Evolutionary conservation across 768 basidiomycete species (phyloP), one percentile per base, ranked within the genome.

Genomic region (Roridomyces roridus): DNA sequence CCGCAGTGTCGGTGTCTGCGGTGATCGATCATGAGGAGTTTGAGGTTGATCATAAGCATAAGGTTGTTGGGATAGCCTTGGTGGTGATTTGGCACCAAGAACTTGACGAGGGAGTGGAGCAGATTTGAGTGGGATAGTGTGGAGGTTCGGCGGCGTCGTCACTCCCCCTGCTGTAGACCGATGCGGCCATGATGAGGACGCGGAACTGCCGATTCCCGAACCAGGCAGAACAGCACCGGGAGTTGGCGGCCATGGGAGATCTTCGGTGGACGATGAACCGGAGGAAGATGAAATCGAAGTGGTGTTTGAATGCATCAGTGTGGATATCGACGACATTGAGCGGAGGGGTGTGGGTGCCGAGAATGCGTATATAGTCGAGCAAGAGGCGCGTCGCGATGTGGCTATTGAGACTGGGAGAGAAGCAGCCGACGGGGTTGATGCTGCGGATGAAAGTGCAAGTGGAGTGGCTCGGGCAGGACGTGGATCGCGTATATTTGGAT

Each of bases 161-260:
- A 24, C n/a, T 23, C 23, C 29, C 9, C 47, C 37, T 12, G 42
- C n/a, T n/a, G n/a, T n/a, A n/a, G n/a, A 15, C 14, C 52, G 46
- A 24, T 55, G 52, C n/a, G n/a, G n/a, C 43, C 35, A 55, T 29
- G 23, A 54, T 2, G 31, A 10, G 39, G 58, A 55, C 4, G 26
- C 24, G 2, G 52, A 52, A 6, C 34, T 37, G 10, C 39, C 37
- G 29, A 23, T 40, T 6, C 28, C 47, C 15, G 37, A 5, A 2
- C 40, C 4, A 8, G 7, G 21, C 31, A 34, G 31, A 34, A 34
- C 15, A n/a, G 39, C 9, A 4, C 36, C 51, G 7, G 61, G 61
- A 1, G 61, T 63, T 0, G 61, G 61, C 15, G 61, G 61, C 61
- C 61, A 63, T 8, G 53, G 46, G 0, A 57, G 57, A 25, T 63